Base-by-base conservation (phyloP, 345 rosid species). In the Ricinus communis region DNA sequence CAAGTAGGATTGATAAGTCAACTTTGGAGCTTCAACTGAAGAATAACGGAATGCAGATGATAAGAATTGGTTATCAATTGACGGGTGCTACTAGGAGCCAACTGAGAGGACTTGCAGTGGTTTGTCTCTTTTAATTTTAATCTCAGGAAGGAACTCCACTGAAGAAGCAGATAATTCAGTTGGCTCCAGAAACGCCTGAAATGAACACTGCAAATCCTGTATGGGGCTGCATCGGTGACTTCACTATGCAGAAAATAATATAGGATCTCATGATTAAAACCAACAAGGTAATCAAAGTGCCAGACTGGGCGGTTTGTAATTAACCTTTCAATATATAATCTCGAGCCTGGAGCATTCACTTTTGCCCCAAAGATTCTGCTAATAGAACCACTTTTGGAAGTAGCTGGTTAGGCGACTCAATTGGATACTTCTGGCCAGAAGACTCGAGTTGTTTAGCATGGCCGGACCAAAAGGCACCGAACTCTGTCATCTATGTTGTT, bases 291-390 rank as follows among this genome's bases (percentile, higher is more conserved):
- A 2, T 21, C 16, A 21, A 61, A 16, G 45, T 19, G 18, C 14
- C 65, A 12, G 66, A 62, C 14, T 38, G 46, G 30, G 19, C 40
- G 0, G 16, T 62, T 14, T 62, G 66, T 27, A 62, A 62, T 16
- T 62, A 49, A 8, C 28, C 49, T 8, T 38, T n/a, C n/a, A n/a
- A n/a, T n/a, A n/a, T n/a, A 22, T 33, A 30, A 40, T 5, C 28
- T 62, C 3, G 66, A 62, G 31, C 30, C 66, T 7, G 50, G 13
- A 21, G 66, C 66, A 62, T 62, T 62, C 21, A 38, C 18, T 27
- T 40, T 62, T 18, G 30, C 46, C 1, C 66, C 66, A 12, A n/a
- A 22, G 25, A 62, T 62, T 22, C 8, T 40, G 4, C 50, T 30
- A 16, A 62, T 62, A 62, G 50, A 49, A 15, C 50, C 66, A 40